Base-by-base conservation (phyloP, 2,329 filamentous ascomycete species). In the Neofusicoccum umdonicola region DNA sequence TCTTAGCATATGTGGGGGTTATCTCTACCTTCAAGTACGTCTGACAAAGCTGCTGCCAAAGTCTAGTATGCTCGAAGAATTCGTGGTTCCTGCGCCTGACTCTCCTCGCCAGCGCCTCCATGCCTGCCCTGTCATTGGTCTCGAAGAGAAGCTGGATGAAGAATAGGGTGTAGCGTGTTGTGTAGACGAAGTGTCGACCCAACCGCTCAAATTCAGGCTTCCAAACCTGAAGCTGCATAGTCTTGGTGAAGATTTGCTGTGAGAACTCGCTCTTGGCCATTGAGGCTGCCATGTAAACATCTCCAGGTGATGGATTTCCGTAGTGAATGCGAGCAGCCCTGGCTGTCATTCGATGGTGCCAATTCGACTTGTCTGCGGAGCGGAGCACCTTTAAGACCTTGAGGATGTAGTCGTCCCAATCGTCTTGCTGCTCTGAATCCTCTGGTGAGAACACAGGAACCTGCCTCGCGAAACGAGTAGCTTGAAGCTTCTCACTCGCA, bases 161-260 rank as follows among this genome's bases (percentile, higher is more conserved):
- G 72, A 95, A 95, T 17, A 88, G 87, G 1, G 92, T 90, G 72
- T 97, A 97, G 67, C 90, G 88, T 56, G 91, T 88, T 0, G 92
- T 97, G 74, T 95, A 97, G 42, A 97, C 92, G 72, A 96, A 95
- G 75, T 97, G 93, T 17, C 93, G 87, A 0, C 93, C 93, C 0
- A 92, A 83, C 22, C 89, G 83, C 74, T 97, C 93, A 52, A 91
- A 88, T 69, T 97, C 93, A 42, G 93, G 95, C 70, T 93, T 94
- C 93, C 93, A 97, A 3, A 97, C 92, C 72, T 96, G 94, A 76
- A 97, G 88, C 1, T 91, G 89, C 89, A 96, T 96, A 0, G 92
- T 96, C 79, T 97, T 97, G 44, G 93, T 96, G 69, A 97, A 94
- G 62, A 97, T 89, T 47, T 96, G 90, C 62, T 87, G 84, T 57